phyloP scores from a whole-genome alignment of 2,329 filamentous ascomycete species.

The Alternaria alternata region DNA sequence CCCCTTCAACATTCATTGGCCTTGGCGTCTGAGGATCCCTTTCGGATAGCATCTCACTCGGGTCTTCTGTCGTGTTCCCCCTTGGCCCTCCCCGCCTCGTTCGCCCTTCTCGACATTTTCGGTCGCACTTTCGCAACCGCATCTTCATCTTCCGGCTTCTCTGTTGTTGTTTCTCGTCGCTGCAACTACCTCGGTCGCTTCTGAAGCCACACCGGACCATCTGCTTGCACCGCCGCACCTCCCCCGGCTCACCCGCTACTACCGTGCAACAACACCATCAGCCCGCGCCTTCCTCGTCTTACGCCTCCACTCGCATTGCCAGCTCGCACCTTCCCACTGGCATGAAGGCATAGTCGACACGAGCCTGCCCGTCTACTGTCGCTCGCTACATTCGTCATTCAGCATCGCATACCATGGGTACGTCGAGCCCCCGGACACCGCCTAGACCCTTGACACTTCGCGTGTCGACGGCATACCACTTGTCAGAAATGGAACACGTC shows the following conservation, averaged over 20 bases:
- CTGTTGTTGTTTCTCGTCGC: background rate
- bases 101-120: background rate
- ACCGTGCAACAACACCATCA: conserved; percentile 5
- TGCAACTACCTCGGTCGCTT: conserved; percentile 3
- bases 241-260: conserved; percentile 13
- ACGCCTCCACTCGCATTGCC: background rate
- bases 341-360: conserved; percentile 39
- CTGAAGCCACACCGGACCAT: conserved; percentile 3
- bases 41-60: conserved; percentile 9
- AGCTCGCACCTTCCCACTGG: conserved; percentile 17
- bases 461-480: background rate
- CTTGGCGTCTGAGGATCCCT: conserved; percentile 18
- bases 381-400: conserved; percentile 32
- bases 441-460: conserved; percentile 4
- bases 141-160: background rate
- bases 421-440: conserved; percentile 14
- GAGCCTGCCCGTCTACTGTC: conserved; percentile 20
- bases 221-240: conserved; percentile 16
- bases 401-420: conserved; percentile 39
- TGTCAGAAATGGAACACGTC: background rate
- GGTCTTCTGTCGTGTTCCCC: conserved; percentile 4
- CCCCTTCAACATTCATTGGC: conserved; percentile 12
- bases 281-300: conserved; percentile 4
- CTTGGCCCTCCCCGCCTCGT: conserved; percentile 4
- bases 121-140: background rate